A percentile compares a stretch with the other conserved stretches of the same genome.
Evolutionary conservation across 257 asterid genomes (phyloP).

Genomic region (Lantana camara): DNA sequence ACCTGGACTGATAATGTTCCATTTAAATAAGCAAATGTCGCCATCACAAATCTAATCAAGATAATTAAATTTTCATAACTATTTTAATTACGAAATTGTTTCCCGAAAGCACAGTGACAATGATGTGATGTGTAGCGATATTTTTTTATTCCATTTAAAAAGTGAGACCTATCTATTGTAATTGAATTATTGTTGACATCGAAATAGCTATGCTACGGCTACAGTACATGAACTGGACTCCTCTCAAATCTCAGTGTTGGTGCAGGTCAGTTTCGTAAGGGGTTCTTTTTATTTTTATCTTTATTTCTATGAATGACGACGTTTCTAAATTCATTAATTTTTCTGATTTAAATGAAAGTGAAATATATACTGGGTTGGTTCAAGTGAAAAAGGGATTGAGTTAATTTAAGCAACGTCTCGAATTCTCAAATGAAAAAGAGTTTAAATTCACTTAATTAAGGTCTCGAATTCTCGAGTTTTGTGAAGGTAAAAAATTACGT

Average conservation of each 20-base stretch:
- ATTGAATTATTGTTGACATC: not conserved
- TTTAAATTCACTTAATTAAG: too few species aligned
- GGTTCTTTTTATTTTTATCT: too few species aligned
- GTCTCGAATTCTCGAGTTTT: too few species aligned
- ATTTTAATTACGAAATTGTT: not conserved
- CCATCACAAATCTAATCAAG: slow-evolving; percentile 8
- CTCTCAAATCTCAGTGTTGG: not conserved
- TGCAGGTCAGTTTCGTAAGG: not conserved
- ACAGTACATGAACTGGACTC: not conserved
- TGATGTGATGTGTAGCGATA: not conserved
- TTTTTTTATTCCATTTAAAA: not conserved
- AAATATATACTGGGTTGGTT: too few species aligned
- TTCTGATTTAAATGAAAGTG: too few species aligned
- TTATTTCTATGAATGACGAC: too few species aligned
- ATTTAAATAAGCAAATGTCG: not conserved
- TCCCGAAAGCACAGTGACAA: not conserved
- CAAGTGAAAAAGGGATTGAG: too few species aligned
- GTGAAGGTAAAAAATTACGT: too few species aligned
- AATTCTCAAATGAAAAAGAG: too few species aligned
- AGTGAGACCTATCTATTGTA: not conserved
- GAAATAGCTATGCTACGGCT: not conserved
- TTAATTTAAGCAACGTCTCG: too few species aligned
- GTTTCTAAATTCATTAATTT: too few species aligned
- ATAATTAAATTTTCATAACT: not conserved
- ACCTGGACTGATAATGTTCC: not conserved